Evolutionary conservation across 2,329 filamentous ascomycete species (phyloP), one percentile per base, ranked within the genome.

Genomic region (Calonectria hawksworthii): DNA sequence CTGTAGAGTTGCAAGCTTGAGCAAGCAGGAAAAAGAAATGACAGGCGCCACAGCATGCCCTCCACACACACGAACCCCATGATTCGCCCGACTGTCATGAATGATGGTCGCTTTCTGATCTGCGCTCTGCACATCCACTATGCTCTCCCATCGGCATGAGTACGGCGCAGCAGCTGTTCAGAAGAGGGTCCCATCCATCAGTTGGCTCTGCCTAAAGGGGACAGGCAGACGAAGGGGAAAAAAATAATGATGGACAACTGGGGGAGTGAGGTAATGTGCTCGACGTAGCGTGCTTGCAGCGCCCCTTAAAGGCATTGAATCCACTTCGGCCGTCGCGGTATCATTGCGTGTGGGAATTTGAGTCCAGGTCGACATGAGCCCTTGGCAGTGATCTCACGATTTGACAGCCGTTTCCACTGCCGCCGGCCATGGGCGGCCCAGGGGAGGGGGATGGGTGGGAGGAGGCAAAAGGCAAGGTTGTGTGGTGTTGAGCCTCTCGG

Each of bases 261-360:
- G 44, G 44, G 52, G 52, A 56, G 52, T 56, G 52, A 56, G 52
- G 52, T 56, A 30, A 56, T 56, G 52, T 63, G 34, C 56, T 38
- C 32, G 30, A 63, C n/a, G 56, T 63, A 70, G 68, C 52, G 51
- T 54, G 34, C 41, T 44, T 70, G 59, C 36, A 47, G 54, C 32
- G 36, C 56, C 34, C 69, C 61, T 47, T 67, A 50, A 34, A 34
- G 44, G 28, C 66, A 38, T 70, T 67, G 61, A 56, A 34, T 28
- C 68, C 69, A 41, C 56, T 56, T 52, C 44, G 65, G 66, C 77
- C 71, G 79, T 69, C 68, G 75, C 79, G 72, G 79, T 80, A 56
- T 21, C 79, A 80, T 80, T 28, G 54, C 64, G 74, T 61, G 77
- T 80, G 79, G 78, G 63, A 72, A 72, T 70, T 52, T 16, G 41